phyloP scores from a whole-genome alignment of 2,329 filamentous ascomycete species.

The Xylaria sp. region DNA sequence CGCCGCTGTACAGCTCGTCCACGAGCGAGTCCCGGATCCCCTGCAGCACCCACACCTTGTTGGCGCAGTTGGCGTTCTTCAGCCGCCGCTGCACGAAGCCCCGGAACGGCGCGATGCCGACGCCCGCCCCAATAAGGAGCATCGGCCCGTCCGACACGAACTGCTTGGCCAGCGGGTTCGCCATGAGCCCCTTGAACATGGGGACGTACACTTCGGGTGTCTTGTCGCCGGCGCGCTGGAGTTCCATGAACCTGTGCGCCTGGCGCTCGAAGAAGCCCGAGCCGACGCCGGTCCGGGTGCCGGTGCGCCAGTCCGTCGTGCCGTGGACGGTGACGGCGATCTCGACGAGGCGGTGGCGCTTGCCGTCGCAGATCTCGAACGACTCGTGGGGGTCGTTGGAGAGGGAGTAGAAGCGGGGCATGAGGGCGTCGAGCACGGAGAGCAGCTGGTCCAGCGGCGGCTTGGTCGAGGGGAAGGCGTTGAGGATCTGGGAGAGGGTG shows the following conservation, averaged over 20 bases:
- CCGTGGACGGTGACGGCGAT: conserved; percentile 97
- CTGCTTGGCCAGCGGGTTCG: conserved; percentile 88
- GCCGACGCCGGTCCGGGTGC: conserved; percentile 78
- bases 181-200: conserved; percentile 99
- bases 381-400: conserved; percentile 91
- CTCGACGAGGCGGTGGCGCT: conserved; percentile 81
- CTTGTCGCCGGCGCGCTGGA: conserved; percentile 62
- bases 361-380: conserved; percentile 67
- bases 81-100: conserved; percentile 85
- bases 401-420: conserved; percentile 98
- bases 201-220: conserved; percentile 73
- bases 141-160: conserved; percentile 95
- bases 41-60: conserved; percentile 44
- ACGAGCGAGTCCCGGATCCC: conserved; percentile 72
- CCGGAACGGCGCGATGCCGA: conserved; percentile 95
- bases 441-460: conserved; percentile 84
- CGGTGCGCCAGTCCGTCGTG: conserved; percentile 74
- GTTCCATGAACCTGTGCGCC: conserved; percentile 71
- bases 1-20: conserved; percentile 94
- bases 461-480: conserved; percentile 89
- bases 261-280: conserved; percentile 93
- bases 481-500: conserved; percentile 81
- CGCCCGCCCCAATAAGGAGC: conserved; percentile 94
- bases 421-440: conserved; percentile 79
- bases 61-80: conserved; percentile 42